Evolutionary conservation across 1,284 basidiomycete genomes (phyloP).

Genomic region (Sporisorium exsertum): DNA sequence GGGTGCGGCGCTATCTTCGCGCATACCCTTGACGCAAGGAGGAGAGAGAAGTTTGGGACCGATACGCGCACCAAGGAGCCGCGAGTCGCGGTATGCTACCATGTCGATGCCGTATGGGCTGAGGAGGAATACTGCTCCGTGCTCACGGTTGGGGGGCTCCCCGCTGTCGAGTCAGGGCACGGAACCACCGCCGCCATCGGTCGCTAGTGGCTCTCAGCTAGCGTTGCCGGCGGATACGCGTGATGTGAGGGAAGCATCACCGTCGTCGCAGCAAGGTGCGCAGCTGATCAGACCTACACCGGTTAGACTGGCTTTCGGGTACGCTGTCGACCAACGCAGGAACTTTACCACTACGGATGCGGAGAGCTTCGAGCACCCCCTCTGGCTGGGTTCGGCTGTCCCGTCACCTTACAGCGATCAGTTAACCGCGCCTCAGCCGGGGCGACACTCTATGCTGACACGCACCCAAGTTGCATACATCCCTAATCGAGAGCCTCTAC

Average conservation of each 20-base stretch:
- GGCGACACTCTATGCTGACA: neutral
- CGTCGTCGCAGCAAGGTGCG: neutral
- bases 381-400: no score
- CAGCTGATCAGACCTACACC: neutral
- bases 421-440: neutral
- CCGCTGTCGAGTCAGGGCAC: neutral
- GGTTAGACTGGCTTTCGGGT: no score
- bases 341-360: no score
- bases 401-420: neutral
- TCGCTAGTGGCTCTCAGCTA: no score
- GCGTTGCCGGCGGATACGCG: no score
- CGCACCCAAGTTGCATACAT: neutral
- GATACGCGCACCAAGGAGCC: conserved; percentile 2
- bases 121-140: conserved; percentile 15
- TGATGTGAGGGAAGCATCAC: no score
- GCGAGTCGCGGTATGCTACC: conserved; percentile 11
- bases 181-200: no score
- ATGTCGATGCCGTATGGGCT: conserved; percentile 18
- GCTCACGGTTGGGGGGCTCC: no score
- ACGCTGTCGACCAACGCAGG: no score
- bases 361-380: no score
- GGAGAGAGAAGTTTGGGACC: conserved; percentile 9
- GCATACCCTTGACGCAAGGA: no score
- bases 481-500: neutral
- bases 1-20: no score